Evolutionary conservation across 2,329 filamentous ascomycete genomes (phyloP).

Genomic region (Exophiala phaeomuriformis): DNA sequence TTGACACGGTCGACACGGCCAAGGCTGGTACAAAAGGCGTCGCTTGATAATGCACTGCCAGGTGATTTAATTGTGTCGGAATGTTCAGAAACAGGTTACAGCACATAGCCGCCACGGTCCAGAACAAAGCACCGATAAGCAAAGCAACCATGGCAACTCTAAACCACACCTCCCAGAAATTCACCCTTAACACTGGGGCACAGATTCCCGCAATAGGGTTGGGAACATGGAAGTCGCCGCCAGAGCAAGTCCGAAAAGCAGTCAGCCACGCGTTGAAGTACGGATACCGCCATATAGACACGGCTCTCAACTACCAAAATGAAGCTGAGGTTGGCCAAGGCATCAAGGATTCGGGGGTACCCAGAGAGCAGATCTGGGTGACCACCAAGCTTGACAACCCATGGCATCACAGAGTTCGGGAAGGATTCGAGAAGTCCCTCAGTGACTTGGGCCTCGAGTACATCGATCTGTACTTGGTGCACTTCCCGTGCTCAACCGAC

Average conservation of each 20-base stretch:
- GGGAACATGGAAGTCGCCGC: slow-evolving; percentile 28
- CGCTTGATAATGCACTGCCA: slow-evolving; percentile 1
- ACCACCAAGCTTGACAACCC: slow-evolving; percentile 75
- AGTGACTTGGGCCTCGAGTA: slow-evolving; percentile 57
- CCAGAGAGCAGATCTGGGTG: slow-evolving; percentile 73
- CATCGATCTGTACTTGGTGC: slow-evolving; percentile 58
- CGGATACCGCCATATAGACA: slow-evolving; percentile 51
- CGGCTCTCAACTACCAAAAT: slow-evolving; percentile 54
- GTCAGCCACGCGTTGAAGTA: slow-evolving; percentile 44
- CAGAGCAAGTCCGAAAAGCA: slow-evolving; percentile 29
- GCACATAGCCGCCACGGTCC: not conserved
- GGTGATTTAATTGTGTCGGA: not conserved
- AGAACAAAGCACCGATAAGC: not conserved
- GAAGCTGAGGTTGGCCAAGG: slow-evolving; percentile 77
- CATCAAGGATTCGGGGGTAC: slow-evolving; percentile 65
- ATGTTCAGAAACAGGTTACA: not conserved
- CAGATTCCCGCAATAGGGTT: slow-evolving; percentile 30
- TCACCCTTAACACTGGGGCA: slow-evolving; percentile 29
- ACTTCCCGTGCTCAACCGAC: slow-evolving; percentile 34
- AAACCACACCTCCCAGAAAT: slow-evolving; percentile 17
- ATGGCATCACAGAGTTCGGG: slow-evolving; percentile 30
- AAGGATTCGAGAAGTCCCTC: slow-evolving; percentile 50
- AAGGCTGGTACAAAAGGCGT: slow-evolving; percentile 2
- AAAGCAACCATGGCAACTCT: slow-evolving; percentile 7
- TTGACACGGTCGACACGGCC: not conserved